phyloP scores from a whole-genome alignment of 345 rosid genomes.

The Citrus reticulata region DNA sequence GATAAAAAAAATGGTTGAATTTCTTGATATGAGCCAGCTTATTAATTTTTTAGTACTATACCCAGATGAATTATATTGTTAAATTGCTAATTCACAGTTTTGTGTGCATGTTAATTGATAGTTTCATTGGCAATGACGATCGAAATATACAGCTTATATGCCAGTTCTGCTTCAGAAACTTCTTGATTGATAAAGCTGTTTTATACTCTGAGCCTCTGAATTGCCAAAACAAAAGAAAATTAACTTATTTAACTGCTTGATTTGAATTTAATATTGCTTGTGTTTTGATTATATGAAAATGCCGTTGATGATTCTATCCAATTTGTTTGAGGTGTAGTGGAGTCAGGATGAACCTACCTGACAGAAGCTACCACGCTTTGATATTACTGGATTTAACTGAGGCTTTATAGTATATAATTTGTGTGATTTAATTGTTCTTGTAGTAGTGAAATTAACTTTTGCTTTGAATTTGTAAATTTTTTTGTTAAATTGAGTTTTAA shows the following conservation, averaged over 20 bases:
- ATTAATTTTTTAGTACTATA: rapidly evolving
- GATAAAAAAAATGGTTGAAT: slow-evolving; percentile 54
- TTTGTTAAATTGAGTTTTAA: slow-evolving; percentile 35
- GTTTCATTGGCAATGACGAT: slow-evolving; percentile 44
- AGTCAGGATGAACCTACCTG: slow-evolving; percentile 57
- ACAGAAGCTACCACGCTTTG: slow-evolving; percentile 35
- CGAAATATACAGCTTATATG: slow-evolving; percentile 53
- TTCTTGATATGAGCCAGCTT: slow-evolving; percentile 69
- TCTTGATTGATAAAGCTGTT: slow-evolving; percentile 87
- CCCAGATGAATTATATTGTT: not conserved
- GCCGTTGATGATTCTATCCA: slow-evolving; percentile 45
- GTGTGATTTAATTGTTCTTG: not conserved
- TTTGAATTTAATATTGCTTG: not conserved
- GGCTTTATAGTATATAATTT: slow-evolving; percentile 8
- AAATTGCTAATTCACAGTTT: not conserved
- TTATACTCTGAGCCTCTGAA: slow-evolving; percentile 46
- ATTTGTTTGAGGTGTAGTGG: slow-evolving; percentile 44
- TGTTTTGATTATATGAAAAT: not conserved
- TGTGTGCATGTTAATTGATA: not conserved
- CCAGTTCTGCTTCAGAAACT: slow-evolving; percentile 99
- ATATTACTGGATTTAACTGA: slow-evolving; percentile 46
- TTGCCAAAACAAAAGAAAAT: not conserved
- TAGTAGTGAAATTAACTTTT: not conserved
- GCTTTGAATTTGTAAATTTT: not conserved
- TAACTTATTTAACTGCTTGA: not conserved